Evolutionary conservation across 768 basidiomycete species (phyloP), one percentile per base, ranked within the genome.

Genomic region (Kwoniella newhampshirensis): DNA sequence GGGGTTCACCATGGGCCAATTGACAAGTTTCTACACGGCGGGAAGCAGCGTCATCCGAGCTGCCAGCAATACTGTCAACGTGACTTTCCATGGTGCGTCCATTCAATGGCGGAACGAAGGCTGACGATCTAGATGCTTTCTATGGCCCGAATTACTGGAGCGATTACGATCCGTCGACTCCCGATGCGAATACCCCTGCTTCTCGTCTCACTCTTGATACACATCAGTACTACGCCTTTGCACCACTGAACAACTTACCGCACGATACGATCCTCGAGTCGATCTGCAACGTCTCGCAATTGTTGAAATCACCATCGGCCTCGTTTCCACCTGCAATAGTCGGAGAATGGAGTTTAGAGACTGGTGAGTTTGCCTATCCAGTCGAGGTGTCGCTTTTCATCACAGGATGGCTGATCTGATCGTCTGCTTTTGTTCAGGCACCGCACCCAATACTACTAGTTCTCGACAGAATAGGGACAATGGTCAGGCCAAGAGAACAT

Each of bases 321-420:
- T 55, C 56, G 6, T 37, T 67, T 0, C 55, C 58, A 11, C 39
- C 37, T 7, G 56, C 54, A 0, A 36, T 74, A 8, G 74, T 77
- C 1, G 75, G 75, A 9, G 75, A 77, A 48, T 77, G 75, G 75
- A 68, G 67, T 42, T 57, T 77, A 21, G 73, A 77, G 28, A 71
- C 68, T 7, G 72, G 74, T 53, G 43, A 53, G 59, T 58, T 9
- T 1, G 18, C 12, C 9, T 18, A 23, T n/a, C n/a, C n/a, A n/a
- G n/a, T n/a, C n/a, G n/a, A n/a, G n/a, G n/a, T n/a, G n/a, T n/a
- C n/a, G n/a, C n/a, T n/a, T n/a, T n/a, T n/a, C n/a, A n/a, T n/a
- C n/a, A n/a, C n/a, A n/a, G n/a, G n/a, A n/a, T n/a, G n/a, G n/a
- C n/a, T n/a, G n/a, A n/a, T n/a, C n/a, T n/a, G n/a, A n/a, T n/a